A percentile compares a stretch with the other conserved stretches of the same genome.
Conservation (phyloP, 1,284 basidiomycete genomes). For the Ceratobasidium sp. region DNA sequence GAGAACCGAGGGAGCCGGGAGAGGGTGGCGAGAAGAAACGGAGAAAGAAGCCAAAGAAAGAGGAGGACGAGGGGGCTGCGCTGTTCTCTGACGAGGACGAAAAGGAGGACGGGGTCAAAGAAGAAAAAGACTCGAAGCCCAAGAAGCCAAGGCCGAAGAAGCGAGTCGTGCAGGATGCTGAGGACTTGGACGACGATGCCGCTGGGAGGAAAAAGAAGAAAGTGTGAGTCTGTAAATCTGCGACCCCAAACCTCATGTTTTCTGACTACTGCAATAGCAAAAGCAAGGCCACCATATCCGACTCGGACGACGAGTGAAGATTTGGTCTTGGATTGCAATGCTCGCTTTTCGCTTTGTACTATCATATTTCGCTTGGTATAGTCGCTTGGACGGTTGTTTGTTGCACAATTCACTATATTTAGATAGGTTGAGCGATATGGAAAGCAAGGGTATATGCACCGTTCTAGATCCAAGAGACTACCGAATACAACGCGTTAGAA, state of each 20-base stretch:
- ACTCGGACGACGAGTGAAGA: conserved; percentile 67
- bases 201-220: conserved; percentile 74
- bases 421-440: not conserved
- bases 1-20: conserved; percentile 60
- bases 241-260: not conserved
- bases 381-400: conserved; percentile 39
- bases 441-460: conserved; percentile 36
- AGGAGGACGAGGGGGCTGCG: conserved; percentile 54
- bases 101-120: conserved; percentile 48
- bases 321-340: conserved; percentile 13
- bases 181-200: conserved; percentile 71
- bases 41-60: conserved; percentile 55
- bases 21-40: conserved; percentile 60
- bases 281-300: conserved; percentile 72
- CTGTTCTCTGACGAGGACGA: conserved; percentile 44
- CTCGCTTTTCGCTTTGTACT: conserved; percentile 34
- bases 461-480: conserved; percentile 3
- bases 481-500: not conserved
- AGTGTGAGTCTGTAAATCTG: conserved; percentile 68
- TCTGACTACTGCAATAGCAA: conserved; percentile 31
- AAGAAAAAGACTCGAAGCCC: conserved; percentile 60
- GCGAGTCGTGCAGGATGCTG: conserved; percentile 79
- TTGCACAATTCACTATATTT: conserved; percentile 41
- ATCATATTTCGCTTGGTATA: conserved; percentile 43
- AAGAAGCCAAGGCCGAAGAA: conserved; percentile 78